Base-by-base conservation (phyloP, 352 stramenopile species). In the Thalassiosira delicatula region DNA sequence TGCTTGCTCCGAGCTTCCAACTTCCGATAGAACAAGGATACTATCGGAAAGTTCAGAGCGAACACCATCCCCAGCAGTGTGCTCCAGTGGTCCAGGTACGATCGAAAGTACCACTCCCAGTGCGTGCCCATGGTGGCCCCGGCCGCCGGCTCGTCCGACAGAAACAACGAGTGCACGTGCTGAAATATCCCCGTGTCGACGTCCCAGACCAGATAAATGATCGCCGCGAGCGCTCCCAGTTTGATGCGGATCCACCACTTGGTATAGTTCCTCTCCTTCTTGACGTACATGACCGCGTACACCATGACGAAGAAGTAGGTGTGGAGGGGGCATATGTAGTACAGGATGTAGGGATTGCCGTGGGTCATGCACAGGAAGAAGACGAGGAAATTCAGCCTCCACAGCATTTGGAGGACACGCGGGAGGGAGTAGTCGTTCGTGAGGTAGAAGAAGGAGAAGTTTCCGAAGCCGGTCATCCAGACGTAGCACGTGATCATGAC, bases 401-500 rank as follows among this genome's bases (percentile, higher is more conserved):
- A 97, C 11, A 97, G 71, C 93, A 97, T 97, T 83, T 97, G 95
- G 0, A 95, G 49, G 11, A 97, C 80, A 33, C 95, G 91, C n/a
- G 96, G 88, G 4, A 92, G 54, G 3, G 90, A 89, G 73, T 95
- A 97, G 81, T 97, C 94, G 25, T 86, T 87, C 42, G 91, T 94
- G 30, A 94, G 88, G 67, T 95, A 94, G 76, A 97, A 97, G 85
- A 97, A 97, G 65, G 88, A 94, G 80, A 96, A 96, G 75, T 97
- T 97, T 30, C 68, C 67, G 70, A 83, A 88, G 14, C 89, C 91
- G 19, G 95, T 97, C 93, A 97, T 96, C 94, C 94, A 97, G 27
- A 97, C 94, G 79, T 97, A 97, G 65, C 90, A 96, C 25, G 94
- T 96, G 61, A 97, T 97, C 86, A 97, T 94, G 59, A 97, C 91